Evolutionary conservation across 2,329 filamentous ascomycete species (phyloP), one percentile per base, ranked within the genome.

Genomic region (Aspergillus glaucus): DNA sequence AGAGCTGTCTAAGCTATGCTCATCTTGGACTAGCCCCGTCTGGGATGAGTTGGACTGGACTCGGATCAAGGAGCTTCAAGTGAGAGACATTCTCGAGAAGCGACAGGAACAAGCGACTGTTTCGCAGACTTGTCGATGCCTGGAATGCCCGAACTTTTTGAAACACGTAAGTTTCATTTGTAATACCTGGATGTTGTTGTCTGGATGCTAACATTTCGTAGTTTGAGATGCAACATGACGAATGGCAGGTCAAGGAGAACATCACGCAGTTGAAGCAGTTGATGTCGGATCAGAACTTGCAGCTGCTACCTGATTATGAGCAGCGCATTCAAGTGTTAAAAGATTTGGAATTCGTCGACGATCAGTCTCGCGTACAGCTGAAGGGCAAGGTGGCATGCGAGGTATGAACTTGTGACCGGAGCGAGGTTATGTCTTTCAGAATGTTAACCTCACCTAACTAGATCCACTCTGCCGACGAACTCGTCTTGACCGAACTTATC

Each of bases 321-420:
- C 93, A 97, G 71, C 86, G 93, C 44, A 88, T 97, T 34, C 83
- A 86, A 54, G 93, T 98, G 0, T 79, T 98, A 42, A 91, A 88
- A 65, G 91, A 97, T 57, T 80, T 98, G 6, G 86, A 84, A 4
- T 98, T 98, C 66, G 87, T 98, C 57, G 93, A 98, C 61, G 84
- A 87, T 3, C 83, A 86, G 41, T 85, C 85, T 4, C 85, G 92
- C 19, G 94, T 98, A 36, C 88, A 94, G 71, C 80, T 98, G 54
- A 98, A 98, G 72, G 93, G 93, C 69, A 97, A 97, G 69, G 93
- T 98, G 19, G 93, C 93, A 4, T 98, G 93, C 72, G 93, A 98
- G 70, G 77, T 79, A 65, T 55, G 66, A 60, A 10, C 7, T 40
- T 43, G 37, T 26, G 6, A 8, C 37, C 8, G 28, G 37, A 14